Percentiles rank a stretch among this genome's conserved stretches.
Conservation (phyloP, 1,139 yeast genomes). For the Debaryomycetaceae sp. region DNA sequence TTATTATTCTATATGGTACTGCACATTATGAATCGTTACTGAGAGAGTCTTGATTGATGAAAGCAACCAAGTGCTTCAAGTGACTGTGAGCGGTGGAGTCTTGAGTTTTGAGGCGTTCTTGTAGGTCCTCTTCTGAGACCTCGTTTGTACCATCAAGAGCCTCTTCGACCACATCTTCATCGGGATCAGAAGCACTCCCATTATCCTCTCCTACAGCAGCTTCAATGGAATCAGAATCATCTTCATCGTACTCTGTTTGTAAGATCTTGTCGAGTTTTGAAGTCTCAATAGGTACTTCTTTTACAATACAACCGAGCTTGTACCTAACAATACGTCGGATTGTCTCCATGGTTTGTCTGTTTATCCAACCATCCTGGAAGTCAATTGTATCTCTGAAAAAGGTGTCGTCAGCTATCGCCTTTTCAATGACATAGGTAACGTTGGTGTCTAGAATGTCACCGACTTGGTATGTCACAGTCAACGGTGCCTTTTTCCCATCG, state of each 20-base stretch:
- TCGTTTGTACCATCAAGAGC: slow-evolving; percentile 21
- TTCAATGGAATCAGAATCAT: slow-evolving; percentile 17
- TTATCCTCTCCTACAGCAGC: slow-evolving; percentile 18
- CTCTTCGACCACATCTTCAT: slow-evolving; percentile 18
- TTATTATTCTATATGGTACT: not conserved
- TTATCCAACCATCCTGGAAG: slow-evolving; percentile 73
- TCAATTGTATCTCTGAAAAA: slow-evolving; percentile 44
- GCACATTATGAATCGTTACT: slow-evolving; percentile 1
- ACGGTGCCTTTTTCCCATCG: slow-evolving; percentile 69
- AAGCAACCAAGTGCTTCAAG: slow-evolving; percentile 40
- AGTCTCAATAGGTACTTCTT: slow-evolving; percentile 39
- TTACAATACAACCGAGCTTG: slow-evolving; percentile 56
- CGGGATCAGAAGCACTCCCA: slow-evolving; percentile 17
- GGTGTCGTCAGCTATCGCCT: slow-evolving; percentile 28
- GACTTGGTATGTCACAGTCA: slow-evolving; percentile 71
- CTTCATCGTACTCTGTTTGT: slow-evolving; percentile 31
- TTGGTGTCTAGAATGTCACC: slow-evolving; percentile 75
- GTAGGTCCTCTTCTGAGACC: slow-evolving; percentile 15
- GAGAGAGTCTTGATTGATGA: slow-evolving; percentile 42
- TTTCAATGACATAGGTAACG: slow-evolving; percentile 46
- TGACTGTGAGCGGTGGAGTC: slow-evolving; percentile 36
- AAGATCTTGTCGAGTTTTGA: slow-evolving; percentile 43
- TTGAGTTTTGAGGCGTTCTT: slow-evolving; percentile 32
- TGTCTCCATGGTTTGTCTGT: slow-evolving; percentile 55
- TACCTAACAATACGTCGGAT: slow-evolving; percentile 69